These are phyloP conservation scores for Aspergillus piperis DNA, from an alignment of 2,329 filamentous ascomycete species.

Conservation along the genomic window DNA sequence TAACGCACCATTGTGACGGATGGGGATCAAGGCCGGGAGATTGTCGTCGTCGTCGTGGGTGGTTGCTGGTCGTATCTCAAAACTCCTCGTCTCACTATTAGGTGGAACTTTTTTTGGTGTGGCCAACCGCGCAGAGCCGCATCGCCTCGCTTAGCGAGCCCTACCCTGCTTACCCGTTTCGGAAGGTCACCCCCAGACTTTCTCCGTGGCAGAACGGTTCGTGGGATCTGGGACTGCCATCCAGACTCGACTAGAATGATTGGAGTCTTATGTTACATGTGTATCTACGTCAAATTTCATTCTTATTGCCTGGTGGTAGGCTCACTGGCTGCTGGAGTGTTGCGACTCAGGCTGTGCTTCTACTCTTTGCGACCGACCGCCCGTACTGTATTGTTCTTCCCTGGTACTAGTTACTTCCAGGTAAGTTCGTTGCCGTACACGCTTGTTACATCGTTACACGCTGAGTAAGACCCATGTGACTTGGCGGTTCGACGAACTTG, in stretches of 20 bases:
- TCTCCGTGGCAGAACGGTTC: background rate
- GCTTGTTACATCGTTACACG: background rate
- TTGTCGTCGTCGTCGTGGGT: slow-evolving; percentile 44
- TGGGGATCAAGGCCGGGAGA: slow-evolving; percentile 53
- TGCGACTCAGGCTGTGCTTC: background rate
- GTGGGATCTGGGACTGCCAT: background rate
- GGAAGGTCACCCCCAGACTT: slow-evolving; percentile 21
- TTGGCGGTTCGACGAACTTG: too few relatives aligned
- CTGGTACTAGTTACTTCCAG: background rate
- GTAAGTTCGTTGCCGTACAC: background rate
- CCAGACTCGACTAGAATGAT: background rate
- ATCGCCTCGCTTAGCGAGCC: slow-evolving; percentile 49
- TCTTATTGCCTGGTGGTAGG: background rate
- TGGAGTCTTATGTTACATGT: too few relatives aligned
- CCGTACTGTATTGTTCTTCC: background rate
- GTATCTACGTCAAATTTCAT: background rate
- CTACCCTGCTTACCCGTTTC: slow-evolving; percentile 36
- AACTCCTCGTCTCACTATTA: slow-evolving; percentile 40
- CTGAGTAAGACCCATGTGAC: background rate
- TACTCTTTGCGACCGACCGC: background rate
- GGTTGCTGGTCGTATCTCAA: slow-evolving; percentile 51
- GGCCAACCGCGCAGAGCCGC: slow-evolving; percentile 38
- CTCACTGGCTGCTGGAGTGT: background rate
- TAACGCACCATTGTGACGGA: slow-evolving; percentile 54
- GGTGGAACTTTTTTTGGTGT: slow-evolving; percentile 47